Conservation (phyloP, 2,329 filamentous ascomycete species). For the Aspergillus chevalieri region DNA sequence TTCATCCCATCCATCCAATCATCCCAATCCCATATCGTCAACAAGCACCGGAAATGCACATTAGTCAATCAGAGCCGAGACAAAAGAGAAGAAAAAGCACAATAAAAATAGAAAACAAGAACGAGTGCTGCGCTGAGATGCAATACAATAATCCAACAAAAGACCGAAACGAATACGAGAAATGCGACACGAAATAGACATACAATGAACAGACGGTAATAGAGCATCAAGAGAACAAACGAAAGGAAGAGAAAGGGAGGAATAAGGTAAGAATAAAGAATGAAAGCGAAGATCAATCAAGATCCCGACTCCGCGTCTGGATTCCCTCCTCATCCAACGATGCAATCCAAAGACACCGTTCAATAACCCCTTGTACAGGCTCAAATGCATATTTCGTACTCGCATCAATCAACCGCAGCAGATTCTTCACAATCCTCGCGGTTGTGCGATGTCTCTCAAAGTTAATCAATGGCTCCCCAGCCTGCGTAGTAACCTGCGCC, state of each 20-base stretch:
- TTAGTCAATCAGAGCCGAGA: not conserved
- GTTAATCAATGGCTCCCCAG: conserved; percentile 55
- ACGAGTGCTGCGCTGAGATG: not conserved
- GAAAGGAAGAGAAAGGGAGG: conserved; percentile 11
- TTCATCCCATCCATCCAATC: not conserved
- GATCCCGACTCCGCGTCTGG: conserved; percentile 36
- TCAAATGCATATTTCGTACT: conserved; percentile 57
- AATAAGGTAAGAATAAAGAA: conserved; percentile 10
- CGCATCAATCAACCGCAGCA: conserved; percentile 57
- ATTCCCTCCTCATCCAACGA: conserved; percentile 56
- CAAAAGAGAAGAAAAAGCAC: not conserved
- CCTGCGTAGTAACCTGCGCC: conserved; percentile 45
- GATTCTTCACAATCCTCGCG: conserved; percentile 58
- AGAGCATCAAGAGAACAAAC: not conserved
- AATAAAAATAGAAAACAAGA: not conserved
- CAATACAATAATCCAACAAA: not conserved
- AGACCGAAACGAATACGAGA: not conserved
- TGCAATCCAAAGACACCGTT: conserved; percentile 60
- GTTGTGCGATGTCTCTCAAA: conserved; percentile 63
- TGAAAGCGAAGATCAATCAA: conserved; percentile 28
- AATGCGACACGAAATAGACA: not conserved
- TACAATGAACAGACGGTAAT: not conserved
- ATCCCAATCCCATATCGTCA: not conserved
- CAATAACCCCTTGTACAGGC: conserved; percentile 52
- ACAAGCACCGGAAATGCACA: not conserved